Evolutionary conservation across 139 green algal species (phyloP).

Genomic region (Chlamydomonas sphaeroides): DNA sequence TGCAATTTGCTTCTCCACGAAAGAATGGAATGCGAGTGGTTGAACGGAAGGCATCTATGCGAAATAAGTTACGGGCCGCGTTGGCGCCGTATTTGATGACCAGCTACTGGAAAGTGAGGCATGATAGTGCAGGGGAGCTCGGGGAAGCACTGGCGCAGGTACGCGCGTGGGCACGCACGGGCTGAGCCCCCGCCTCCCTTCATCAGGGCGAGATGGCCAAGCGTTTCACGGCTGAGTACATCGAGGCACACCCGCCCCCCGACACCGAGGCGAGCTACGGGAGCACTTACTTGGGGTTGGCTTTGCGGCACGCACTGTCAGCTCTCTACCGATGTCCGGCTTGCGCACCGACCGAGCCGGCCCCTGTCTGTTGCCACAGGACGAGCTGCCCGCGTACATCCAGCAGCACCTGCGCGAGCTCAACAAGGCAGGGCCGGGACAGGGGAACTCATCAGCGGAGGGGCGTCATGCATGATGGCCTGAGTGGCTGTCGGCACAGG

Average conservation of each 20-base stretch:
- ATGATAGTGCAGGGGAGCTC: too few species aligned
- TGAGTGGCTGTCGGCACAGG: too few species aligned
- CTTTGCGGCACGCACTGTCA: background rate
- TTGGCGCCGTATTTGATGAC: background rate
- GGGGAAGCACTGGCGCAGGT: too few species aligned
- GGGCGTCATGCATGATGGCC: too few species aligned
- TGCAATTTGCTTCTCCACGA: too few species aligned
- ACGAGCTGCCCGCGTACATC: conserved; percentile 20
- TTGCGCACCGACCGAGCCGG: background rate
- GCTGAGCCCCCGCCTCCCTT: background rate
- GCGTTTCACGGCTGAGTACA: conserved; percentile 21
- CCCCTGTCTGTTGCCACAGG: background rate
- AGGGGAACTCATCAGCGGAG: too few species aligned
- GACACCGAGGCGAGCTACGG: background rate
- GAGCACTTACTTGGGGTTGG: background rate
- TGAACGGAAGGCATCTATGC: background rate
- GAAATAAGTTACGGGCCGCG: background rate
- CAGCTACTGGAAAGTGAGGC: background rate
- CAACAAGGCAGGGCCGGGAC: too few species aligned
- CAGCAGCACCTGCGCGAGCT: conserved; percentile 11
- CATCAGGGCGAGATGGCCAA: conserved; percentile 11
- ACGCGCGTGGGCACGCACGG: background rate
- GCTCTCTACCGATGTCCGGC: background rate
- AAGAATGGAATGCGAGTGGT: background rate
- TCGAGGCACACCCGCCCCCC: conserved; percentile 8